phyloP scores from a whole-genome alignment of 805 yeast genomes.

The Komagataella ulmi region DNA sequence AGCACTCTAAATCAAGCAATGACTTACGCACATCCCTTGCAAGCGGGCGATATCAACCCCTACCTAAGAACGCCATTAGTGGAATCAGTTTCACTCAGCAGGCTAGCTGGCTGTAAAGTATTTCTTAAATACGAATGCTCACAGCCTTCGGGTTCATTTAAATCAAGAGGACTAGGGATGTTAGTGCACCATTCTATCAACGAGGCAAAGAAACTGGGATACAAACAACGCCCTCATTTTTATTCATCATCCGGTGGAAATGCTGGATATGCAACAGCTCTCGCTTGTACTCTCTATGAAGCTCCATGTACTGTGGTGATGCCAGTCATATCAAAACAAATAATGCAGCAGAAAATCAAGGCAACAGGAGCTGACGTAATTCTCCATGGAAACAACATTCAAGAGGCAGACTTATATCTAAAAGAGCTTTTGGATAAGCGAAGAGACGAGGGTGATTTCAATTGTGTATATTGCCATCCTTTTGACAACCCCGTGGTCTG shows the following conservation, averaged over 20 bases:
- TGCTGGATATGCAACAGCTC: constrained; percentile 43
- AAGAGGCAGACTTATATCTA: constrained; percentile 36
- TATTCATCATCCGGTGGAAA: constrained; percentile 45
- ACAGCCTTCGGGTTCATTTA: constrained; percentile 48
- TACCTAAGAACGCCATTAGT: constrained; percentile 5
- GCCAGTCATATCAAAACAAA: constrained; percentile 32
- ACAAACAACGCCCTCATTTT: constrained; percentile 20
- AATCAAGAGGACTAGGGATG: constrained; percentile 41
- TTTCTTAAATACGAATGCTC: constrained; percentile 31
- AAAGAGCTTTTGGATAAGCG: constrained; percentile 15
- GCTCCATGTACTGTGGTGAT: constrained; percentile 48
- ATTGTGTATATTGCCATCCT: constrained; percentile 40
- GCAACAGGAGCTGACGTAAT: constrained; percentile 37
- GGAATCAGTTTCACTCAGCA: constrained; percentile 4
- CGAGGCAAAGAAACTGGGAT: constrained; percentile 12
- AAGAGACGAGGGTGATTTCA: constrained; percentile 6
- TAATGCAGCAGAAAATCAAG: constrained; percentile 30
- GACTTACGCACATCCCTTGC: not conserved
- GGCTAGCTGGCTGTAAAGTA: constrained; percentile 1
- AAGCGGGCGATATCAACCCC: not conserved
- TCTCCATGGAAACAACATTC: constrained; percentile 29
- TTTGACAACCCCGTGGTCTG: constrained; percentile 36
- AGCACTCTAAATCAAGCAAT: too few relatives aligned
- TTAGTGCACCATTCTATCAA: constrained; percentile 22
- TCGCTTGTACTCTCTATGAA: constrained; percentile 22